A percentile compares a stretch with the other conserved stretches of the same genome.
These are phyloP conservation scores for Euphorbia schlechtendalii DNA, from an alignment of 441 rosid species.

Conservation along the genomic window DNA sequence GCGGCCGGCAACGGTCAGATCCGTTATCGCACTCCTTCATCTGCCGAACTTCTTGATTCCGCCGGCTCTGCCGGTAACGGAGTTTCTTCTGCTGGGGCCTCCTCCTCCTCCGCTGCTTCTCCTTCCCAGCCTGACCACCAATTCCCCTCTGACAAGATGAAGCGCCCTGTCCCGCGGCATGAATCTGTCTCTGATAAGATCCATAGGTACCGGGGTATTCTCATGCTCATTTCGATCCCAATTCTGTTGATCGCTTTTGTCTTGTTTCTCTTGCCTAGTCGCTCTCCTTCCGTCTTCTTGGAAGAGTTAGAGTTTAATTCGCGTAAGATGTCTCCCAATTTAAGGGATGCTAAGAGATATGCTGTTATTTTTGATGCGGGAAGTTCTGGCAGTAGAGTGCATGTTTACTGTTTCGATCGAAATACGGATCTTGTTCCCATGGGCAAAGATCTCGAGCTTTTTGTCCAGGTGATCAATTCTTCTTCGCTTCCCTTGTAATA, in stretches of 20 bases:
- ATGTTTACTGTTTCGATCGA: constrained; percentile 80
- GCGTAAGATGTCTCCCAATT: constrained; percentile 39
- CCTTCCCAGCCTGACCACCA: constrained; percentile 31
- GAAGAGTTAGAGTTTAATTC: constrained; percentile 30
- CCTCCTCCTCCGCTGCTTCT: constrained; percentile 22
- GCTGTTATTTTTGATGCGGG: constrained; percentile 95
- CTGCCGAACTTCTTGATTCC: constrained; percentile 66
- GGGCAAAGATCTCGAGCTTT: constrained; percentile 86
- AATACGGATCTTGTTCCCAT: constrained; percentile 86
- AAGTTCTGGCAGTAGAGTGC: constrained; percentile 95
- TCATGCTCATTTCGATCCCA: constrained; percentile 63
- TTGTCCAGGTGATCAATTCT: constrained; percentile 43
- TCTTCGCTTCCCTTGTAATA: not conserved
- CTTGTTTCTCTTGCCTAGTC: constrained; percentile 57
- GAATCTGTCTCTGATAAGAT: constrained; percentile 70
- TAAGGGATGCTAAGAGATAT: constrained; percentile 37
- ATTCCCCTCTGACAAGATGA: constrained; percentile 42
- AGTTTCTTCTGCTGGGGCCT: too few relatives aligned
- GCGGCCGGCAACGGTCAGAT: constrained; percentile 61
- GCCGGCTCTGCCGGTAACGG: constrained; percentile 26
- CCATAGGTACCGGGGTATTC: constrained; percentile 54
- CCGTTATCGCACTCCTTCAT: constrained; percentile 89
- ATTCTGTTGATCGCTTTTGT: constrained; percentile 51
- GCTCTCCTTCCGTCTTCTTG: constrained; percentile 33
- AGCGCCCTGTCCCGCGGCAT: constrained; percentile 44